Conservation (phyloP, 1,139 yeast genomes). For the Saccharomyces hybrid region DNA sequence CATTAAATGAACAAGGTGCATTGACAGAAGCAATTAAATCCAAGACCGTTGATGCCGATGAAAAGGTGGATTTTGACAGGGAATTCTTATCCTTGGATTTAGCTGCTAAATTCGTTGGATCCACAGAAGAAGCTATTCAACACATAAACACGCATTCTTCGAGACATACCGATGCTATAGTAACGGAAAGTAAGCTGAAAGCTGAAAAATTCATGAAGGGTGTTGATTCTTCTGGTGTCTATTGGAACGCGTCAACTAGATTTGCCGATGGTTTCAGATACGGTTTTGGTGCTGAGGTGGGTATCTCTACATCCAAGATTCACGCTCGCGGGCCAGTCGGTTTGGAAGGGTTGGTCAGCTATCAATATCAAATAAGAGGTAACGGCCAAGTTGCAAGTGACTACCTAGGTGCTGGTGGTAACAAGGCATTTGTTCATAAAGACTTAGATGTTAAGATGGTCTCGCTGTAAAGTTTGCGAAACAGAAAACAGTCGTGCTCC, state of each 20-base stretch:
- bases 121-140: constrained; percentile 65
- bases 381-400: constrained; percentile 88
- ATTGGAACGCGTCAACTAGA: constrained; percentile 95
- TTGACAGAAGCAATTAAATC: constrained; percentile 23
- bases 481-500: not conserved
- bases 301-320: constrained; percentile 91
- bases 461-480: constrained; percentile 9
- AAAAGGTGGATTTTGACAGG: constrained; percentile 59
- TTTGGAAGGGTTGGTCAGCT: constrained; percentile 89
- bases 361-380: constrained; percentile 89
- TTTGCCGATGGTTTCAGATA: constrained; percentile 98
- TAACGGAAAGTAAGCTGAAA: constrained; percentile 60
- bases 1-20: constrained; percentile 21
- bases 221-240: constrained; percentile 92
- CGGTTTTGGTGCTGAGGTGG: constrained; percentile 98
- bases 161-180: constrained; percentile 89
- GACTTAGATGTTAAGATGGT: constrained; percentile 38
- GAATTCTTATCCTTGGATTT: constrained; percentile 81
- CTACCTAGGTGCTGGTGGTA: constrained; percentile 89
- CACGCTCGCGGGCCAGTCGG: constrained; percentile 99
- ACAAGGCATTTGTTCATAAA: constrained; percentile 68
- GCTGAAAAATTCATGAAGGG: constrained; percentile 80
- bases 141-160: constrained; percentile 91
- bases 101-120: constrained; percentile 57
- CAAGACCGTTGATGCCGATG: constrained; percentile 40